These are phyloP conservation scores for Dorcoceras hygrometricum DNA, from an alignment of 257 asterid species.

Conservation along the genomic window DNA sequence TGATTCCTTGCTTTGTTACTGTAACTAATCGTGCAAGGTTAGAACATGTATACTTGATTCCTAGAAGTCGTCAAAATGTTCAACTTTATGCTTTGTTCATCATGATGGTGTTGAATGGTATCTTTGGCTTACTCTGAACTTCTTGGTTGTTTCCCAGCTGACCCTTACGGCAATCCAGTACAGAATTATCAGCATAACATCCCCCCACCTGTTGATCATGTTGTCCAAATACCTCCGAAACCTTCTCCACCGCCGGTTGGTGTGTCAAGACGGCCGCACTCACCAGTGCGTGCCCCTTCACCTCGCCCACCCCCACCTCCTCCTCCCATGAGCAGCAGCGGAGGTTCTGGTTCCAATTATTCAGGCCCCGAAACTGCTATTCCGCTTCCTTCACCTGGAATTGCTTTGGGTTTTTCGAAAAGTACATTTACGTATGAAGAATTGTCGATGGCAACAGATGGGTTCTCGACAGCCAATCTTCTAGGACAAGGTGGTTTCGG, in stretches of 20 bases:
- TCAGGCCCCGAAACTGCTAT: slow-evolving; percentile 57
- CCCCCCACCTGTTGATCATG: slow-evolving; percentile 48
- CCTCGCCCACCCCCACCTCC: slow-evolving; percentile 36
- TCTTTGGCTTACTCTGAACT: slow-evolving; percentile 8
- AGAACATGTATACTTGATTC: neutral
- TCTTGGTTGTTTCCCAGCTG: slow-evolving; percentile 36
- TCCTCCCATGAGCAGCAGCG: slow-evolving; percentile 55
- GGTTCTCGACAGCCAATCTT: slow-evolving; percentile 81
- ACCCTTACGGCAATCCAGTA: slow-evolving; percentile 48
- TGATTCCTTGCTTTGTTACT: slow-evolving; percentile 16
- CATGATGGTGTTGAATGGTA: neutral
- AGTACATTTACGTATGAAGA: slow-evolving; percentile 80
- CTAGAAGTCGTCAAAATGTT: neutral
- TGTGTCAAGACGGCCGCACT: slow-evolving; percentile 54
- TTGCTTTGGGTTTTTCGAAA: slow-evolving; percentile 57
- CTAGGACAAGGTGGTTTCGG: slow-evolving; percentile 98
- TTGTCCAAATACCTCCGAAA: slow-evolving; percentile 49
- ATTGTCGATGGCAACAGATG: slow-evolving; percentile 83
- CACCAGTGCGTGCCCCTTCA: slow-evolving; percentile 39
- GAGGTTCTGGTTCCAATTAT: slow-evolving; percentile 68
- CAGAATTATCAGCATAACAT: slow-evolving; percentile 62
- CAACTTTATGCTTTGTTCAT: neutral
- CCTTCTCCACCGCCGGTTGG: slow-evolving; percentile 53
- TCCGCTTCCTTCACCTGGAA: slow-evolving; percentile 63
- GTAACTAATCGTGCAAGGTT: neutral